Base-by-base conservation (phyloP, 225 moss, liverwort and hornwort genomes). In the Polytrichum formosum region DNA sequence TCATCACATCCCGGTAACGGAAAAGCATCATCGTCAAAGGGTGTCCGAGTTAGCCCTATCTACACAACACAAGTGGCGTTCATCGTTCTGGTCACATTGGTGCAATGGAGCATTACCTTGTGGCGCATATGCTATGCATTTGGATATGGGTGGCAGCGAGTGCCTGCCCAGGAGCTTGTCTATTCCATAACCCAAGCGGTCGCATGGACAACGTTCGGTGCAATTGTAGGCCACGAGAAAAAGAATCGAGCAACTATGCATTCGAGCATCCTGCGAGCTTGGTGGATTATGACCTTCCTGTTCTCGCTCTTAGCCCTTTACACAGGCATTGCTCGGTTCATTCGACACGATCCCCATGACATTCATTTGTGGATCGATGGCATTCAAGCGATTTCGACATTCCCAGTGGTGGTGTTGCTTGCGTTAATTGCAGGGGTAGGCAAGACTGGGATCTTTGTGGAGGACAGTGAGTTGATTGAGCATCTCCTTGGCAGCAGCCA, bases 341-440 rank as follows among this genome's bases (percentile, higher is more conserved):
- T 84, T 68, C 31, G 60, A 28, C 73, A 71, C 31, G 79, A 84
- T 4, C 71, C 71, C 7, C 78, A 76, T 27, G 78, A 72, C 26
- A 59, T 76, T 6, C 87, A 88, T 59, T 75, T 86, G n/a, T 88
- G 86, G 91, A 75, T 89, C 8, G 88, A 91, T 74, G 88, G 82
- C 18, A 73, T 83, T 28, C 22, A 82, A 29, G 61, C 68, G 22
- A 33, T 87, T 60, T 78, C 70, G 19, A 84, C 79, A 5, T 69
- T 82, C 19, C 91, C 91, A 9, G 77, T 74, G 31, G 66, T 80
- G 28, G 27, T 77, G 25, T 77, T 79, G 64, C 84, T 91, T 21
- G 64, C 72, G 1, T 72, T 80, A 16, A 67, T 88, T 58, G 84
- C 86, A 22, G 6, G 71, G 54, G 76, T 82, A 60, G 81, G 82